Base-by-base conservation (phyloP, 2,329 filamentous ascomycete genomes). In the Apiospora pterosperma region DNA sequence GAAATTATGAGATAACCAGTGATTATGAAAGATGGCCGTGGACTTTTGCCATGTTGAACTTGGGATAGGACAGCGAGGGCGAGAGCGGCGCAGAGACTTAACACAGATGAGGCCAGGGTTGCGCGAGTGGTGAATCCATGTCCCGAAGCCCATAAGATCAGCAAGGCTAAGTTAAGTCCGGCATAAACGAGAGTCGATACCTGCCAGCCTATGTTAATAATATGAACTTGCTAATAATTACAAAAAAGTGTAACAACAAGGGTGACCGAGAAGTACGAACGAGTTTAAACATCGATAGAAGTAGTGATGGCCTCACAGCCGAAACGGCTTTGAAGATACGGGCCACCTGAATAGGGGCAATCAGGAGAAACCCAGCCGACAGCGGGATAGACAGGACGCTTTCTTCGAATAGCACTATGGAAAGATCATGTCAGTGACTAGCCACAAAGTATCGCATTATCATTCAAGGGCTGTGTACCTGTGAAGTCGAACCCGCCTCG, bases 331-430 rank as follows among this genome's bases (percentile, higher is more conserved):
- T 61, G 59, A 61, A 61, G 59, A 61, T 61, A 61, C 59, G 59
- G 59, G 59, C 59, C 59, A 61, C 59, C 59, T 61, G 59, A 61
- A 61, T 61, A 61, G 61, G 61, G 39, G 61, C 31, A 52, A 52
- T 52, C 39, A 62, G 61, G 41, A 62, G 61, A 52, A 62, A 62
- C 19, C 39, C 41, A 36, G 61, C 61, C 25, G 61, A 48, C 41
- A 52, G 61, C 39, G 41, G 41, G 41, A 62, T 62, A 36, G 61
- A 25, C 61, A 62, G 41, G 39, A 62, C 41, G 61, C 61, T 62
- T 52, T 62, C 61, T 62, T 62, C 61, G 61, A 62, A 62, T 62
- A 62, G 39, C 39, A 62, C 61, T 62, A 62, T 52, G 59, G 59
- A 61, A 61, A 61, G 59, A 61, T 61, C 59, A 61, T 62, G 39